Conservation (phyloP, 2,329 filamentous ascomycete species). For the Xylariaceae sp. region DNA sequence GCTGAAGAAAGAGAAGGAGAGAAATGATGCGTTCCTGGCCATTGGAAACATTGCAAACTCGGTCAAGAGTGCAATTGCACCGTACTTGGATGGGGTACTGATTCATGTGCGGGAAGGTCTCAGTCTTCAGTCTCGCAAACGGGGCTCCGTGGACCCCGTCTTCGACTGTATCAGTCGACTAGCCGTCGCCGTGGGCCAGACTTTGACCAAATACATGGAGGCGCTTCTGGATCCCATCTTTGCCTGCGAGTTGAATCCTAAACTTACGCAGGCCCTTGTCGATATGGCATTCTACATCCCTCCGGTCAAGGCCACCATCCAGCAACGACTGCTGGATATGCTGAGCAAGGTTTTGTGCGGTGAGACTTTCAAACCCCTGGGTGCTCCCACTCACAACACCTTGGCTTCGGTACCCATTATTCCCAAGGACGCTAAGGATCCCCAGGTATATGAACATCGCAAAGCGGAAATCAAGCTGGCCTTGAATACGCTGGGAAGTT, state of each 20-base stretch:
- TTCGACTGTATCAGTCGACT: constrained; percentile 98
- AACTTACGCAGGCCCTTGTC: constrained; percentile 88
- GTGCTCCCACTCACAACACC: constrained; percentile 79
- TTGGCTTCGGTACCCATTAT: constrained; percentile 76
- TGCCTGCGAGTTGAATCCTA: constrained; percentile 88
- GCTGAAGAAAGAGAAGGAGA: constrained; percentile 89
- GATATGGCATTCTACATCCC: constrained; percentile 99
- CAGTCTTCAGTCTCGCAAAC: constrained; percentile 66
- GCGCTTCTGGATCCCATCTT: constrained; percentile 93
- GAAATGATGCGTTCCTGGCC: constrained; percentile 89
- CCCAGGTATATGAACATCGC: constrained; percentile 70
- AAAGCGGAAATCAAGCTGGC: constrained; percentile 89
- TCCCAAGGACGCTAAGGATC: constrained; percentile 80
- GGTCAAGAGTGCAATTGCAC: constrained; percentile 89
- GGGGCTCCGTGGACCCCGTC: constrained; percentile 67
- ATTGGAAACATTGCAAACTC: constrained; percentile 96
- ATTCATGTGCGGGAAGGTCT: constrained; percentile 90
- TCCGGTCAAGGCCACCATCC: constrained; percentile 85
- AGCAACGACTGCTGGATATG: constrained; percentile 90
- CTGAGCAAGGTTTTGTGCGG: constrained; percentile 90
- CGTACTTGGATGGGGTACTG: constrained; percentile 90
- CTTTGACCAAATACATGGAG: constrained; percentile 97
- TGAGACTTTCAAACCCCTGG: constrained; percentile 84
- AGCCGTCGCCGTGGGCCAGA: constrained; percentile 90
- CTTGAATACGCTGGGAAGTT: constrained; percentile 92